Percentiles rank a stretch among this genome's conserved stretches.
phyloP scores from a whole-genome alignment of 176 grass and related monocot genomes.

The Bonia amplexicaulis region DNA sequence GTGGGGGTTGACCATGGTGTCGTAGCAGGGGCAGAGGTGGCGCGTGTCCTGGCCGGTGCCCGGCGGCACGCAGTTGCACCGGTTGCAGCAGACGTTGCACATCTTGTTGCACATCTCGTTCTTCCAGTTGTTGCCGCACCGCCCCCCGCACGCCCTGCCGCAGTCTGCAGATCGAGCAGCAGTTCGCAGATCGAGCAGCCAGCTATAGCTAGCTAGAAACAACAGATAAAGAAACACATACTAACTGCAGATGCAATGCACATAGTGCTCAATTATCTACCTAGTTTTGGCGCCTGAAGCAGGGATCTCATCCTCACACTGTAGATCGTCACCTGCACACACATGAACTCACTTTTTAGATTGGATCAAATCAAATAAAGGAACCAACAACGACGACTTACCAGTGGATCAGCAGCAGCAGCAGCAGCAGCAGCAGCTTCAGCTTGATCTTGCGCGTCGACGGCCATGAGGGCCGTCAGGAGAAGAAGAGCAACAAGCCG shows the following conservation, averaged over 20 bases:
- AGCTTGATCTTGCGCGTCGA: no score
- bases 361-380: neutral
- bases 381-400: no score
- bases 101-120: constrained; percentile 85
- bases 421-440: neutral
- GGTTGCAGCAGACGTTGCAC: constrained; percentile 71
- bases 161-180: constrained; percentile 49
- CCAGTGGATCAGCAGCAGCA: neutral
- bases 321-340: neutral
- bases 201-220: no score
- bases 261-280: neutral
- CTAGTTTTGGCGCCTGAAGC: constrained; percentile 41
- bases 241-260: neutral
- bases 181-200: no score
- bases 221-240: no score
- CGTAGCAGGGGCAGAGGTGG: constrained; percentile 48
- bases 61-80: constrained; percentile 76
- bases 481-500: neutral
- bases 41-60: constrained; percentile 66
- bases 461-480: neutral
- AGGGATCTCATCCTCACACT: constrained; percentile 34
- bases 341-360: no score
- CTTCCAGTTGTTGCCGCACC: constrained; percentile 72
- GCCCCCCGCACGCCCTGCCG: constrained; percentile 28
- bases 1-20: constrained; percentile 23